Base-by-base conservation (phyloP, 495 filamentous ascomycete genomes). In the Aspergillus leporis region DNA sequence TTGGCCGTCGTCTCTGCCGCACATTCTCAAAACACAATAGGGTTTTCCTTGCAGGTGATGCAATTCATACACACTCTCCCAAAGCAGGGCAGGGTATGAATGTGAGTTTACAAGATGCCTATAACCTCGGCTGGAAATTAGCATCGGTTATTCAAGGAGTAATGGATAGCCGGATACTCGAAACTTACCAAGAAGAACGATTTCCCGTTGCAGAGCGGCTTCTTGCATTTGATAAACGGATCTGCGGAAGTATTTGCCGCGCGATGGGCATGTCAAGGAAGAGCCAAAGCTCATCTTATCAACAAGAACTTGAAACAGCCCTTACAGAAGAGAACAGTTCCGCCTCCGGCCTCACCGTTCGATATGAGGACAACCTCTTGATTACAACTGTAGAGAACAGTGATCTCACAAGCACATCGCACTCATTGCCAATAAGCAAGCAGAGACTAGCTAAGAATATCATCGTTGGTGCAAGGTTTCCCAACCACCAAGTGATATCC, bases 1-100 rank as follows among this genome's bases (percentile, higher is more conserved):
- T 90, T 43, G 86, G 86, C 4, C 89, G 90, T 70, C 80, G 88
- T 30, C 83, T 90, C 2, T 85, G 83, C 6, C 73, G 81, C 9
- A 67, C 75, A 4, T 90, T 90, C 63, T 83, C 79, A 8, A 69
- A 78, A 9, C 68, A 82, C 28, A 76, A 90, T 45, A 77, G 87
- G 0, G 80, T 89, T 5, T 90, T 90, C 60, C 77, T 90, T 45
- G 86, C 85, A 14, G 80, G 74, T 43, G 82, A 89, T 67, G 83
- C 84, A 5, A 77, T 84, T 0, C 85, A 87, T 59, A 86, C 82
- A 0, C 69, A 73, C 36, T 85, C 83, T 0, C 88, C 88, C 6
- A 89, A 90, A 73, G 87, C 86, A 2, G 88, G 87, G 0, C 87
- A 90, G 68, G 89, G 89, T 16, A 90, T 91, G 88, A 91, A 92